phyloP scores from a whole-genome alignment of 2,329 filamentous ascomycete genomes.

The Ceratocystis destructans region DNA sequence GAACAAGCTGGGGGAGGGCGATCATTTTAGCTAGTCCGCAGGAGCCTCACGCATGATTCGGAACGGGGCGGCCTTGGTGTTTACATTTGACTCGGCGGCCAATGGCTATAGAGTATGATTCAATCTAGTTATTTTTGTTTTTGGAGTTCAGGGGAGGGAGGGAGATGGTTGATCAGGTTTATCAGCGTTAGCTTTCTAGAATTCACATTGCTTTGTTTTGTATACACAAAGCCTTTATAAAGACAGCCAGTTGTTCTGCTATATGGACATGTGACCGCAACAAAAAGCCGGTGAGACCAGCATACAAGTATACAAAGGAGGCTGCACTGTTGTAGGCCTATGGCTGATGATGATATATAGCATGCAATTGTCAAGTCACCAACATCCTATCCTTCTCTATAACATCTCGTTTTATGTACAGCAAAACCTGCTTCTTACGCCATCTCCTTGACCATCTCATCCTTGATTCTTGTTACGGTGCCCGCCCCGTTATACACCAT shows the following conservation, averaged over 20 bases:
- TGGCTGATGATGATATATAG: background rate
- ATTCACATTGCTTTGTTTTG: background rate
- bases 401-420: background rate
- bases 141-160: background rate
- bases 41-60: background rate
- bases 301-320: no score
- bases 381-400: slow-evolving; percentile 1
- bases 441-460: slow-evolving; percentile 40
- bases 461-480: slow-evolving; percentile 51
- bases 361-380: background rate
- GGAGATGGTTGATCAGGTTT: background rate
- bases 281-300: no score
- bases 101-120: background rate
- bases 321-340: background rate
- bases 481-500: slow-evolving; percentile 51
- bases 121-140: background rate
- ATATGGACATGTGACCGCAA: no score
- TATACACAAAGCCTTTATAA: no score
- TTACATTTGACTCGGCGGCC: background rate
- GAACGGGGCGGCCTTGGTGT: background rate
- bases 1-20: slow-evolving; percentile 43
- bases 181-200: background rate
- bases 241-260: no score
- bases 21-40: slow-evolving; percentile 44
- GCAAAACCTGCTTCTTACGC: slow-evolving; percentile 20